These are phyloP conservation scores for Candida tetrigidarum DNA, from an alignment of 1,139 yeast species.

Conservation along the genomic window DNA sequence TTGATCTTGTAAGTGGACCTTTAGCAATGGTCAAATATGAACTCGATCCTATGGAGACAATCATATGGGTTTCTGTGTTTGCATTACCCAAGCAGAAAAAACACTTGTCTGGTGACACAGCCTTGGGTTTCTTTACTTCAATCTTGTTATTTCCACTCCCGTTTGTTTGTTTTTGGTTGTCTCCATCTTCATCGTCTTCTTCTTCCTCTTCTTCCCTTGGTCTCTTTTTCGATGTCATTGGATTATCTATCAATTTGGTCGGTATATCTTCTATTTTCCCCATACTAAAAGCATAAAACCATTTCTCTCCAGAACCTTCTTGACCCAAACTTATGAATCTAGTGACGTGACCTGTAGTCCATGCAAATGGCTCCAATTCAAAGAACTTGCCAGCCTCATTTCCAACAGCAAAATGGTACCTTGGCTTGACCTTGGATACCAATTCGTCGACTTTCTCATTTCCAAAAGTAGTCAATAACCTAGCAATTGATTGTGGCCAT, in stretches of 20 bases:
- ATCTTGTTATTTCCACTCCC: conserved; percentile 3
- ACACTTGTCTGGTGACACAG: conserved; percentile 62
- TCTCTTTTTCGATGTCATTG: conserved; percentile 31
- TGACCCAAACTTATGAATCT: conserved; percentile 68
- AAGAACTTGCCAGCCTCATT: conserved; percentile 49
- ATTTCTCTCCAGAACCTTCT: conserved; percentile 59
- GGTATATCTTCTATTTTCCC: conserved; percentile 19
- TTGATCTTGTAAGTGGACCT: conserved; percentile 75
- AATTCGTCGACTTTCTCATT: conserved; percentile 48
- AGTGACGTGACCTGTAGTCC: conserved; percentile 50
- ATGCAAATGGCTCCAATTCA: conserved; percentile 62
- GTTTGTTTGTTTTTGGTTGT: conserved; percentile 14
- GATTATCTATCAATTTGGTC: conserved; percentile 35
- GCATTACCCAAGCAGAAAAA: conserved; percentile 88
- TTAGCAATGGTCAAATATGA: conserved; percentile 81
- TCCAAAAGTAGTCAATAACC: conserved; percentile 38
- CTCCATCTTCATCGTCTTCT: too few species aligned
- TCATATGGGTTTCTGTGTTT: conserved; percentile 77
- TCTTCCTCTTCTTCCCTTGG: conserved; percentile 15
- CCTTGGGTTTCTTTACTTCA: conserved; percentile 29
- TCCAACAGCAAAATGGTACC: conserved; percentile 69
- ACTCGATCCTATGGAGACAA: conserved; percentile 70
- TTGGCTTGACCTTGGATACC: conserved; percentile 51
- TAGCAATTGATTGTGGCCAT: conserved; percentile 62
- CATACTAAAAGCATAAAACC: conserved; percentile 76